These are phyloP conservation scores for Xylaria palmicola DNA, from an alignment of 495 filamentous ascomycete genomes.

Conservation along the genomic window DNA sequence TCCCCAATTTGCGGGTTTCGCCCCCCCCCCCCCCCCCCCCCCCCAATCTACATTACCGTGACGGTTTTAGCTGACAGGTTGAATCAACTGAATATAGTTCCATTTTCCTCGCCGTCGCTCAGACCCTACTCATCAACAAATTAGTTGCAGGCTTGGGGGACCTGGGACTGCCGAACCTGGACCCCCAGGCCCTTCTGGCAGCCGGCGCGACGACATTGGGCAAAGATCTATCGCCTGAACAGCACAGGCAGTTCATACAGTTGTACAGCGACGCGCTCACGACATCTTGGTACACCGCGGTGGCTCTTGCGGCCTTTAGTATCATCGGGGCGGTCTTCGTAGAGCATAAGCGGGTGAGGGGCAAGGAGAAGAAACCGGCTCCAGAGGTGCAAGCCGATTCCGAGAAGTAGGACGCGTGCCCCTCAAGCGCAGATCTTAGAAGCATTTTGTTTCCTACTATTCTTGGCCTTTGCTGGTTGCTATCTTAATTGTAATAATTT, in stretches of 20 bases:
- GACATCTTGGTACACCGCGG: not conserved
- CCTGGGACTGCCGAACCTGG: conserved; percentile 41
- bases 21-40: too few relatives aligned
- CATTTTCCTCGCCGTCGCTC: conserved; percentile 57
- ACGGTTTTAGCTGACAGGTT: not conserved
- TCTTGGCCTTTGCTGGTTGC: too few relatives aligned
- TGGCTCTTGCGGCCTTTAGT: not conserved
- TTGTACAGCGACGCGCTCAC: conserved; percentile 65
- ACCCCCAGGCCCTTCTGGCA: conserved; percentile 46
- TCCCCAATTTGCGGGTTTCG: too few relatives aligned
- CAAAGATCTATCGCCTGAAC: conserved; percentile 39
- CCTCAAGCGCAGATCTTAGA: too few relatives aligned
- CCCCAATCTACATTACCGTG: not conserved
- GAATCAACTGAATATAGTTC: conserved; percentile 27
- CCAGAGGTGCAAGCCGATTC: not conserved
- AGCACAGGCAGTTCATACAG: conserved; percentile 49
- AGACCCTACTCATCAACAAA: conserved; percentile 57
- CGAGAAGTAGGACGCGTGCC: not conserved
- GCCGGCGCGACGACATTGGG: conserved; percentile 65
- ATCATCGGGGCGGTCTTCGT: not conserved
- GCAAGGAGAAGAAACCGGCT: not conserved
- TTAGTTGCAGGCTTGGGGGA: conserved; percentile 41
- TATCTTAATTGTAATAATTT: too few relatives aligned
- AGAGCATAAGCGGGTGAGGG: not conserved
- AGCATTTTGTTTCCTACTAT: too few relatives aligned